Base-by-base conservation (phyloP, 2,329 filamentous ascomycete genomes). In the Allantophomopsis lycopodina region DNA sequence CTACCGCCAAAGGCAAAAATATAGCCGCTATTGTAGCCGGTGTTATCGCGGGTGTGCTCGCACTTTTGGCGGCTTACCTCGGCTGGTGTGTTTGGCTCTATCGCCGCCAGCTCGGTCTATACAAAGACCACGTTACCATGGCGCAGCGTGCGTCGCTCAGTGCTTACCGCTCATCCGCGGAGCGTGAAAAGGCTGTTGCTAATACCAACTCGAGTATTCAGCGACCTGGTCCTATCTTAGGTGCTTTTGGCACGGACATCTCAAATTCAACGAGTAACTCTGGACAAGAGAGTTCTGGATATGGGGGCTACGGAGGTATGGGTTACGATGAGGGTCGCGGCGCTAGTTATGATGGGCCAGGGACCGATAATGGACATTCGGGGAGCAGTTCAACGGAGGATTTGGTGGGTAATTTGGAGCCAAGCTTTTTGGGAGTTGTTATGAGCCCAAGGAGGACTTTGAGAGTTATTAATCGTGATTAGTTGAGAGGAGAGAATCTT, bases 21-120 rank as follows among this genome's bases (percentile, higher is more conserved):
- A 53, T 56, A 0, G 64, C 63, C 0, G 61, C 66, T 12, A 64
- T 71, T 38, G 63, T 63, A 13, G 64, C 65, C 2, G 63, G 64
- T 18, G 59, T 79, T 15, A 62, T 86, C 23, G 81, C 82, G 0
- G 79, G 76, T n/a, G 51, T 79, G 4, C 65, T 82, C 4, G 73
- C 73, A 36, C 49, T 81, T 14, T 50, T 76, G 0, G 77, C 76
- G 2, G 60, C 63, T 2, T 84, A 83, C 54, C 68, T 83, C 11
- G 77, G 74, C 35, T 84, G 81, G 63, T 83, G 78, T 58, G 69
- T 73, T 14, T 85, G 77, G 73, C 62, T 87, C 7, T 86, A 86
- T 62, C 69, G 79, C 20, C 76, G 77, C 37, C 80, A 83, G 55
- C 69, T 86, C 13, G 58, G 63, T 21, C 70, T 82, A 8, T 87